Conservation (phyloP, 176 grass and related monocot genomes). For the Juncus effusus region DNA sequence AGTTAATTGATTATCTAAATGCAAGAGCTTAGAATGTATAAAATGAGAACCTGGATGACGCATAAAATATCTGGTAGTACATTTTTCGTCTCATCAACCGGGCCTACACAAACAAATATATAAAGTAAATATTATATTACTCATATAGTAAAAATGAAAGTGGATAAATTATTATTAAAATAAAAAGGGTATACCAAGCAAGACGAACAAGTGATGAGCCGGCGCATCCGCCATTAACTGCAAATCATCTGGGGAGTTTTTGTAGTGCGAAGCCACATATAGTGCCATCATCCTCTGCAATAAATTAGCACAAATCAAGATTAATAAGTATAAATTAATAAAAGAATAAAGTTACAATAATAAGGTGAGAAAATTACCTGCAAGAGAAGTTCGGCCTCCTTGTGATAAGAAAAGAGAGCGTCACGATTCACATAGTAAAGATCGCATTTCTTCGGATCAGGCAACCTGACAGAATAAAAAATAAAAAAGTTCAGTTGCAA, state of each 20-base stretch:
- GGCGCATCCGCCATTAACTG: slow-evolving; percentile 99
- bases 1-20: neutral
- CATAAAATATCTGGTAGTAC: slow-evolving; percentile 95
- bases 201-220: slow-evolving; percentile 90
- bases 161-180: slow-evolving; percentile 19
- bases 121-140: no score
- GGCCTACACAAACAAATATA: slow-evolving; percentile 57
- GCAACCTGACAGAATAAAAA: slow-evolving; percentile 41
- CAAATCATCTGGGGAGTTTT: slow-evolving; percentile 99
- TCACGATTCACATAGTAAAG: slow-evolving; percentile 98
- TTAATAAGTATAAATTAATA: neutral
- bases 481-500: neutral
- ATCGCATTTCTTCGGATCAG: slow-evolving; percentile 68
- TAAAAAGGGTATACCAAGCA: slow-evolving; percentile 64
- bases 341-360: no score
- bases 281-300: slow-evolving; percentile 97
- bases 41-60: slow-evolving; percentile 68
- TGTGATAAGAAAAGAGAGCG: slow-evolving; percentile 95
- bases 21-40: neutral
- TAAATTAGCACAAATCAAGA: slow-evolving; percentile 32
- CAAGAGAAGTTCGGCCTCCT: slow-evolving; percentile 91
- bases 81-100: slow-evolving; percentile 86
- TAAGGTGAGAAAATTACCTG: slow-evolving; percentile 46
- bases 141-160: slow-evolving; percentile 11
- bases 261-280: slow-evolving; percentile 98